Conservation (phyloP, 2,329 filamentous ascomycete species). For the Cladophialophora psammophila region DNA sequence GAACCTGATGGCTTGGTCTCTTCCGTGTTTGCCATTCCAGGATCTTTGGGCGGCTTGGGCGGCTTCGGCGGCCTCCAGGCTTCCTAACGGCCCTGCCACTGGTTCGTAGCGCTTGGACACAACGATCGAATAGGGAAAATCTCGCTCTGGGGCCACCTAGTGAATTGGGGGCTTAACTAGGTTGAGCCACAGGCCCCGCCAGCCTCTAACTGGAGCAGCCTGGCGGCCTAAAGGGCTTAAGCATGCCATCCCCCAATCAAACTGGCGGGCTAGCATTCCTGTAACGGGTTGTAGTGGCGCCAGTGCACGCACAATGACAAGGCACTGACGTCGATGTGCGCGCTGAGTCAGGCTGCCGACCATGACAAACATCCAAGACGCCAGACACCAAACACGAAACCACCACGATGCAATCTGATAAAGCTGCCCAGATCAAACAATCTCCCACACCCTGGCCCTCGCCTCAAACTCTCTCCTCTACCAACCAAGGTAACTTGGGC, state of each 20-base stretch:
- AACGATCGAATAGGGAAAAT: neutral
- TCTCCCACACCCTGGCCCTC: neutral
- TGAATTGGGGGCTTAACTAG: neutral
- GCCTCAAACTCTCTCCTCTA: neutral
- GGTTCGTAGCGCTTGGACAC: neutral
- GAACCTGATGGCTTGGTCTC: no score
- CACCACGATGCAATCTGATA: neutral
- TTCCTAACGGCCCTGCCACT: neutral
- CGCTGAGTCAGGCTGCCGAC: neutral
- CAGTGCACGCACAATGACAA: neutral
- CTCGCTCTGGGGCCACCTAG: neutral
- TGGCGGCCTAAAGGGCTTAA: neutral
- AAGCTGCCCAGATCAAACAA: conserved; percentile 3
- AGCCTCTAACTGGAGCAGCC: neutral
- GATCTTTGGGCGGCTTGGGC: neutral
- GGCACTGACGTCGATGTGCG: neutral
- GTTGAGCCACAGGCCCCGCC: neutral
- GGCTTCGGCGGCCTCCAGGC: neutral
- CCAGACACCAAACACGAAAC: neutral
- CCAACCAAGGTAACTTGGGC: neutral
- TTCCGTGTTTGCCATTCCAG: neutral
- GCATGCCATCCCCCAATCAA: neutral
- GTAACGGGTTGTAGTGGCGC: neutral
- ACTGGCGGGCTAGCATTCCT: neutral
- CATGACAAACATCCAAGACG: conserved; percentile 2